Conservation (phyloP, 2,329 filamentous ascomycete genomes). For the Alternaria sp. region DNA sequence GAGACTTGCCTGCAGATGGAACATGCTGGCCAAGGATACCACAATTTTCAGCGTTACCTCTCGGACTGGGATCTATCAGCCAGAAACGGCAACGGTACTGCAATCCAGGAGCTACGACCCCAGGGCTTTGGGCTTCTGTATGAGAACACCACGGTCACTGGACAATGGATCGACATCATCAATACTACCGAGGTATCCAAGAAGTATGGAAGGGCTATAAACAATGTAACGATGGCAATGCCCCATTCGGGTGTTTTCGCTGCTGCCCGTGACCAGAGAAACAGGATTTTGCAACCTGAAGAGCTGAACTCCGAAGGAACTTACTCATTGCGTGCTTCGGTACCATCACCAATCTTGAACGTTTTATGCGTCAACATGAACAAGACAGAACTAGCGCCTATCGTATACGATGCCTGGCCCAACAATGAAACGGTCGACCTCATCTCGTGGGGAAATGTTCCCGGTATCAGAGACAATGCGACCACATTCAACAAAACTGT, state of each 20-base stretch:
- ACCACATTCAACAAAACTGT: conserved; percentile 54
- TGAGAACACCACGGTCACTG: conserved; percentile 76
- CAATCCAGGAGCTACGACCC: conserved; percentile 61
- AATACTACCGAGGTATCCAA: conserved; percentile 63
- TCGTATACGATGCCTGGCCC: conserved; percentile 70
- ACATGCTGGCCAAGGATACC: conserved; percentile 73
- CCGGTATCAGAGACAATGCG: conserved; percentile 26
- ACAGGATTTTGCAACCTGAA: conserved; percentile 73
- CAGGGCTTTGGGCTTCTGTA: conserved; percentile 69
- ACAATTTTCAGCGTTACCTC: conserved; percentile 71
- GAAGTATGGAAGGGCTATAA: conserved; percentile 66
- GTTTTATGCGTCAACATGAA: conserved; percentile 76
- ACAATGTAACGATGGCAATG: conserved; percentile 80
- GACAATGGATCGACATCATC: conserved; percentile 71
- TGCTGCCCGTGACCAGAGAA: conserved; percentile 68
- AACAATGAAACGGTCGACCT: conserved; percentile 51
- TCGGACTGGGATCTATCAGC: conserved; percentile 63
- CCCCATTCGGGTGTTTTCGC: conserved; percentile 74
- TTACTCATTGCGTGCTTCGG: conserved; percentile 72
- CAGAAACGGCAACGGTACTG: conserved; percentile 55
- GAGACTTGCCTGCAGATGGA: conserved; percentile 73
- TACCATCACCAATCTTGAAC: conserved; percentile 75
- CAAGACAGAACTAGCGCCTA: conserved; percentile 65
- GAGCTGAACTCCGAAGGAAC: conserved; percentile 69
- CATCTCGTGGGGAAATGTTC: conserved; percentile 31